Base-by-base conservation (phyloP, 495 filamentous ascomycete genomes). In the Hyaloscypha variabilis region DNA sequence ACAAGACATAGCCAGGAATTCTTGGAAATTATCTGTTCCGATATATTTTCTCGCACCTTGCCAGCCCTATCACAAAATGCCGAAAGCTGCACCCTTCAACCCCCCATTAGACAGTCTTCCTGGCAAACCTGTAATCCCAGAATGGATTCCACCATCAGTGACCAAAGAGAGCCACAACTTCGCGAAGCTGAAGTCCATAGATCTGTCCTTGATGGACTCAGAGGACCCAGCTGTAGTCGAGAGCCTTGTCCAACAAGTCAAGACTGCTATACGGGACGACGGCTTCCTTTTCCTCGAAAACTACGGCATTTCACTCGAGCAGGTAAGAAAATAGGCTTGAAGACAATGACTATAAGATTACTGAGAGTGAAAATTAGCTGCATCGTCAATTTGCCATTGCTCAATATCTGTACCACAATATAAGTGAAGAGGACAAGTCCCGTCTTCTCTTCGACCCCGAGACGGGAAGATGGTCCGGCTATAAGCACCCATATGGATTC, bases 231-330 rank as follows among this genome's bases (percentile, higher is more conserved):
- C 70, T 13, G 76, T 81, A 17, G 78, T 80, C 6, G 69, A 73
- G 19, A 36, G 73, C 6, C 76, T 81, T 5, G 72, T 80, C 23
- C 70, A 79, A 58, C 55, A 74, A 36, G 75, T 76, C 66, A 79
- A 79, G 49, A 50, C 58, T 29, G 78, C 79, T 8, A 81, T 81
- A 60, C 71, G 73, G 2, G 75, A 81, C 54, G 79, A 81, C 65
- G 79, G 79, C 2, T 81, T 81, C 61, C 66, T 81, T n/a, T 81
- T 78, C 66, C 68, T 81, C 1, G 74, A 77, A 65, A 77, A 81
- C 69, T 81, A 81, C 62, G 79, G 79, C n/a, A 68, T 81, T 34
- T 81, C 79, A 17, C 66, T 81, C 23, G 78, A 81, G 55, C 76
- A 79, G 71, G 76, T 78, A 63, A 71, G 71, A 60, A 60, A 39